Base-by-base conservation (phyloP, 352 stramenopile species). In the Globisporangium viniferum region DNA sequence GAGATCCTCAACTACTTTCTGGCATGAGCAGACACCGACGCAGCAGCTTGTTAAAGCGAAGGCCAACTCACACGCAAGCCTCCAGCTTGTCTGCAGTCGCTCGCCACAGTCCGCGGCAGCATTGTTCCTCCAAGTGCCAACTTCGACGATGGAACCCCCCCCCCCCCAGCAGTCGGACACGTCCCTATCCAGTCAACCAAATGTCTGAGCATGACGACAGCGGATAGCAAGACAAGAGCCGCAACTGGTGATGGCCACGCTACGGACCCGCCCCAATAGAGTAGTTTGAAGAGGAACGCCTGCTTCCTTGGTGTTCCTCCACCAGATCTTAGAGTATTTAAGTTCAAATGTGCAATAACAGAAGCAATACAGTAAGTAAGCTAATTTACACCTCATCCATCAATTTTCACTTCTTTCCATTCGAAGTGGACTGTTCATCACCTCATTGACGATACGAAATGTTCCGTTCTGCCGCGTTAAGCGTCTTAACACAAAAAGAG, bases 1-100 rank as follows among this genome's bases (percentile, higher is more conserved):
- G 49, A 82, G 46, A 81, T 84, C 35, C 55, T 87, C 51, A 67
- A 68, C 59, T 71, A 75, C 61, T 81, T 87, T 46, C 49, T 87
- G 65, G 62, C 69, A 69, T 80, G 75, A 79, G 54, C 53, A 48
- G 18, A 24, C 24, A 3, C 9, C 20, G 6, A 12, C 53, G 12
- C n/a, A 24, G 14, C 53, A 31, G 3, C 27, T 33, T 39, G n/a
- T n/a, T 24, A 24, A 24, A 24, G 24, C 24, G 12, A 36, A 48
- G 15, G 9, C 41, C 18, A 66, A 65, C 15, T 31, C 39, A 27
- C 27, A 65, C 29, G 33, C 57, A 62, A 62, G 14, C 39, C 3
- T 46, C 39, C 39, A 46, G 39, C 39, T 20, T 46, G 39, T 18
- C 12, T 20, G 39, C 39, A 46, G 39, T 24, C 24, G 24, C 24